Evolutionary conservation across 441 rosid genomes (phyloP), one percentile per base, ranked within the genome.

Genomic region (Gossypium davidsonii): DNA sequence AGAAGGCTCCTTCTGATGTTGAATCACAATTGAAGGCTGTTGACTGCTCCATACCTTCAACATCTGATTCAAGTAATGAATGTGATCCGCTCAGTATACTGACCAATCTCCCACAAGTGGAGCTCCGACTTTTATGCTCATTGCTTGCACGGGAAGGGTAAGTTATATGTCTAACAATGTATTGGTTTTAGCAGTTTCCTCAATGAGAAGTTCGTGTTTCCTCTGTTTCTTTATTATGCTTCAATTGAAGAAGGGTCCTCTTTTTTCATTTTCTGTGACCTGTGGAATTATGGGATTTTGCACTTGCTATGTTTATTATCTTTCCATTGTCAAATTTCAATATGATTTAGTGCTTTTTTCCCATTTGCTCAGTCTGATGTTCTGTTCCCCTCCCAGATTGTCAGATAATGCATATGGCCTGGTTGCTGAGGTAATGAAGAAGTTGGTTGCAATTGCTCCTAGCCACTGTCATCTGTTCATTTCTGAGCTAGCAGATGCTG

Each of bases 81-180:
- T 78, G 83, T 77, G 92, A 93, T 84, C 72, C 79, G 39, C 90
- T 82, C 31, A 80, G 62, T 69, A 83, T 93, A 57, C 81, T 93
- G 78, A 81, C 83, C 64, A 89, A 88, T 78, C 88, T 95, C 84
- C 99, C 98, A 6, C 89, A 83, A 77, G 76, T 85, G 57, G 98
- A 95, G 81, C 97, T 95, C 66, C 84, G 90, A 68, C 90, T 91
- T 71, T 88, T 95, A 28, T 93, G 98, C 77, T 95, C 98, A 46
- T 88, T 95, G 78, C 99, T 95, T 75, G 97, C 96, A 65, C 90
- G 96, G 71, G 99, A 95, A 83, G 98, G 99, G 99, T 95, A 91
- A 71, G 77, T 52, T 42, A 46, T 31, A n/a, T 31, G 56, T 49
- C 67, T 25, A 17, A 60, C 21, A n/a, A 44, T 56, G 69, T 25